Percentiles rank a stretch among this genome's conserved stretches.
phyloP scores from a whole-genome alignment of 805 yeast genomes.

The Pichia phayaonensis region DNA sequence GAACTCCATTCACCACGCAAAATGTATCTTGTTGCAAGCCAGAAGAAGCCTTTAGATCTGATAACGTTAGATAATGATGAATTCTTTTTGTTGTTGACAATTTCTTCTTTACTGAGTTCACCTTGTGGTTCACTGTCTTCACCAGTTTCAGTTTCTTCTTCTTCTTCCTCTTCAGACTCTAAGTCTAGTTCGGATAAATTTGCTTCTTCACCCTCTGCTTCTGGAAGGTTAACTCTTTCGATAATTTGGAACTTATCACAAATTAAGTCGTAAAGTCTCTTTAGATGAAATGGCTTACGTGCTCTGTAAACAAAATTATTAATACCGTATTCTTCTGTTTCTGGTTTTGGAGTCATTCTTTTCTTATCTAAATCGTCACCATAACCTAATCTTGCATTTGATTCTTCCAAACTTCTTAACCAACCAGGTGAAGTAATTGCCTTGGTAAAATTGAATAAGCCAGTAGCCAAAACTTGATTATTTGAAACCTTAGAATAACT shows the following conservation, averaged over 20 bases:
- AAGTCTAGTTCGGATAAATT: not conserved
- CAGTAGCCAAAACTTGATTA: slow-evolving; percentile 31
- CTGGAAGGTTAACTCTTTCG: slow-evolving; percentile 18
- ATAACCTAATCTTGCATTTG: slow-evolving; percentile 29
- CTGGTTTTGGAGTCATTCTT: slow-evolving; percentile 34
- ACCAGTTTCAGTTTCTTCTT: slow-evolving; percentile 63
- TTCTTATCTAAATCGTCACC: slow-evolving; percentile 16
- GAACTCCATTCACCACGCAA: slow-evolving; percentile 13
- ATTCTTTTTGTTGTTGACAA: slow-evolving; percentile 29
- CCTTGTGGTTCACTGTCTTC: slow-evolving; percentile 44
- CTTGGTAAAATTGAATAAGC: slow-evolving; percentile 33
- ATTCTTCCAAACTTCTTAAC: slow-evolving; percentile 35
- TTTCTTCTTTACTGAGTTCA: slow-evolving; percentile 38
- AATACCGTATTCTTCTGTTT: slow-evolving; percentile 40
- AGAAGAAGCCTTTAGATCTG: slow-evolving; percentile 7
- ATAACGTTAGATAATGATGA: slow-evolving; percentile 5
- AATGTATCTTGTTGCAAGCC: slow-evolving; percentile 9
- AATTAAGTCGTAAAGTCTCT: slow-evolving; percentile 30
- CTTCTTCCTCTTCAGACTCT: slow-evolving; percentile 4
- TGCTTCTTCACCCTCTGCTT: slow-evolving; percentile 7
- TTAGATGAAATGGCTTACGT: slow-evolving; percentile 40
- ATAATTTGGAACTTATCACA: slow-evolving; percentile 30
- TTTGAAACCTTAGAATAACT: slow-evolving; percentile 33
- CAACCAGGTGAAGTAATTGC: slow-evolving; percentile 39
- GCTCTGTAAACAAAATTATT: slow-evolving; percentile 35